These are phyloP conservation scores for Conticribra weissflogii DNA, from an alignment of 108 stramenopile genomes.

Conservation along the genomic window DNA sequence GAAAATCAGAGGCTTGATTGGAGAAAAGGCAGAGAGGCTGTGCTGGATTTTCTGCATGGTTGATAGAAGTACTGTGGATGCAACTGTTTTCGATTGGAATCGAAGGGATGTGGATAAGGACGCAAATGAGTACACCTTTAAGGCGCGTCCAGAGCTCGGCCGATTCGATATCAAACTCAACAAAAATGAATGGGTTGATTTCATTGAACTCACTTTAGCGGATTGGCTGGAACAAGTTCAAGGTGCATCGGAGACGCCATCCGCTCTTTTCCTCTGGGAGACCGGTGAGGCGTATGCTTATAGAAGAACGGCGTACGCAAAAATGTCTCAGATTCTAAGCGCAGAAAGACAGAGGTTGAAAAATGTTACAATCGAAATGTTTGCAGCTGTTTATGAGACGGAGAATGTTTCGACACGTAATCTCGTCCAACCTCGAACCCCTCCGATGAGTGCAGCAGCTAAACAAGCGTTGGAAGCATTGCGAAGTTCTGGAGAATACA, in stretches of 20 bases:
- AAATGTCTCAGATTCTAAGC: conserved; percentile 63
- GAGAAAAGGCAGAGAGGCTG: conserved; percentile 64
- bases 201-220: conserved; percentile 70
- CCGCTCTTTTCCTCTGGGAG: conserved; percentile 61
- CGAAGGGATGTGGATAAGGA: conserved; percentile 1
- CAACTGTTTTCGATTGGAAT: conserved; percentile 63
- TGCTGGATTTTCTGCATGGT: conserved; percentile 83
- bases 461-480: conserved; percentile 55
- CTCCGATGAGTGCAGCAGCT: conserved; percentile 63
- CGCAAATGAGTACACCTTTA: conserved; percentile 36
- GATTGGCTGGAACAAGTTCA: conserved; percentile 88
- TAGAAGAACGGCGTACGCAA: conserved; percentile 64
- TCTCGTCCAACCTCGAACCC: conserved; percentile 64
- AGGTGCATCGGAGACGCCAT: conserved; percentile 62
- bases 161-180: conserved; percentile 59
- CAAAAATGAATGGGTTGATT: conserved; percentile 76
- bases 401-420: conserved; percentile 55
- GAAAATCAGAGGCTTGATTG: conserved; percentile 57
- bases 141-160: conserved; percentile 71
- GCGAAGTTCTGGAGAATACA: conserved; percentile 56
- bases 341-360: conserved; percentile 52
- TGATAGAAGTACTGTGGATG: conserved; percentile 70
- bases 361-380: conserved; percentile 31
- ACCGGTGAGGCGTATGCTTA: conserved; percentile 78
- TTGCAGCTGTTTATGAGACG: conserved; percentile 58